Conservation (phyloP, 192 early-diverging fungal genomes). For the Podila epigama region DNA sequence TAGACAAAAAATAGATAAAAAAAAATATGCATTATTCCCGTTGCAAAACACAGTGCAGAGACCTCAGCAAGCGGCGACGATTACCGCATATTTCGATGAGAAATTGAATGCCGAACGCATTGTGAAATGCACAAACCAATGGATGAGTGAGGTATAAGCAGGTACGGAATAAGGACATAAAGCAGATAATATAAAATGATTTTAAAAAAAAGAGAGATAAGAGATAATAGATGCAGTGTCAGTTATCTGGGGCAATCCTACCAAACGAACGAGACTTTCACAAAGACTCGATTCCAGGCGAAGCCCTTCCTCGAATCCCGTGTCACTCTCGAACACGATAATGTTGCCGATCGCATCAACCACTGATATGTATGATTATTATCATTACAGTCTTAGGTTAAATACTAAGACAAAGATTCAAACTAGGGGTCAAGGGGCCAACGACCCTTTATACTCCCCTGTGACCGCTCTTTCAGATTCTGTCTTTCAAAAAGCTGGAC, state of each 20-base stretch:
- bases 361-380: constrained; percentile 55
- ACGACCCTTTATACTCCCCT: constrained; percentile 11
- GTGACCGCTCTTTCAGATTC: too few species aligned
- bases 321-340: constrained; percentile 8
- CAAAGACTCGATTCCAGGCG: background rate
- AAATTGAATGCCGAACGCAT: too few species aligned
- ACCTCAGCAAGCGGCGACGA: too few species aligned
- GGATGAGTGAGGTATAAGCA: too few species aligned
- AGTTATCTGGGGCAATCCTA: constrained; percentile 48
- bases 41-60: too few species aligned
- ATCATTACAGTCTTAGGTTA: constrained; percentile 54
- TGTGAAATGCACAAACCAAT: too few species aligned
- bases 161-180: too few species aligned
- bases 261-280: constrained; percentile 18
- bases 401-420: constrained; percentile 51
- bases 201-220: background rate
- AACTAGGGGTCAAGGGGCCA: constrained; percentile 28
- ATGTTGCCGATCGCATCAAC: constrained; percentile 48
- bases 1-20: too few species aligned
- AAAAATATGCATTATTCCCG: too few species aligned
- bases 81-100: too few species aligned
- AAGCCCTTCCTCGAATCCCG: background rate
- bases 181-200: too few species aligned
- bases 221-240: constrained; percentile 28
- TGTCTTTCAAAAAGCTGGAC: too few species aligned